Conservation (phyloP, 129 eudicot genomes). For the Flaveria brownii region DNA sequence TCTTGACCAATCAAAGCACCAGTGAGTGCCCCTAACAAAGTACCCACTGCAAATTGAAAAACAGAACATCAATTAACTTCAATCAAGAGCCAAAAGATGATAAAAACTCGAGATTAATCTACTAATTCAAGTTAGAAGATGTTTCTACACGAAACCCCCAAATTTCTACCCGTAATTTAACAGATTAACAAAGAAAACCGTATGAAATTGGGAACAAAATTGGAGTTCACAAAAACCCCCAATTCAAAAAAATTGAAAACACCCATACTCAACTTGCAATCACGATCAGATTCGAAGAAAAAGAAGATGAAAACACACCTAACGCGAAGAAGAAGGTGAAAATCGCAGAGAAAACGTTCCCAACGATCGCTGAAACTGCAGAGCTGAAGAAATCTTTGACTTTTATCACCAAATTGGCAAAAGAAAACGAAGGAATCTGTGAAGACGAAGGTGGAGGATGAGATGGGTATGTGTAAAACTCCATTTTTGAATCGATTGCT, state of each 20-base stretch:
- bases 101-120: not conserved
- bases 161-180: no score
- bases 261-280: not conserved
- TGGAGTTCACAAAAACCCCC: conserved; percentile 22
- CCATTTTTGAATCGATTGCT: conserved; percentile 48
- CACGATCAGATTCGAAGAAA: not conserved
- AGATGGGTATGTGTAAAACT: conserved; percentile 72
- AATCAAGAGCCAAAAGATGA: not conserved
- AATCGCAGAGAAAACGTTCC: conserved; percentile 83
- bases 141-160: no score
- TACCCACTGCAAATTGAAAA: conserved; percentile 67
- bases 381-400: conserved; percentile 53
- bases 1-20: conserved; percentile 98
- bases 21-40: conserved; percentile 89
- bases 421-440: conserved; percentile 40
- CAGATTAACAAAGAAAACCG: not conserved
- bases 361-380: conserved; percentile 68
- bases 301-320: conserved; percentile 39
- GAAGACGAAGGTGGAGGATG: conserved; percentile 54
- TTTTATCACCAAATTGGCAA: conserved; percentile 44
- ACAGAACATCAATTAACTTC: conserved; percentile 30
- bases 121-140: no score
- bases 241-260: not conserved
- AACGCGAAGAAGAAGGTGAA: conserved; percentile 94
- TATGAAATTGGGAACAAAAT: not conserved